These are phyloP conservation scores for Solidago caesia DNA, from an alignment of 129 eudicot genomes.

Conservation along the genomic window DNA sequence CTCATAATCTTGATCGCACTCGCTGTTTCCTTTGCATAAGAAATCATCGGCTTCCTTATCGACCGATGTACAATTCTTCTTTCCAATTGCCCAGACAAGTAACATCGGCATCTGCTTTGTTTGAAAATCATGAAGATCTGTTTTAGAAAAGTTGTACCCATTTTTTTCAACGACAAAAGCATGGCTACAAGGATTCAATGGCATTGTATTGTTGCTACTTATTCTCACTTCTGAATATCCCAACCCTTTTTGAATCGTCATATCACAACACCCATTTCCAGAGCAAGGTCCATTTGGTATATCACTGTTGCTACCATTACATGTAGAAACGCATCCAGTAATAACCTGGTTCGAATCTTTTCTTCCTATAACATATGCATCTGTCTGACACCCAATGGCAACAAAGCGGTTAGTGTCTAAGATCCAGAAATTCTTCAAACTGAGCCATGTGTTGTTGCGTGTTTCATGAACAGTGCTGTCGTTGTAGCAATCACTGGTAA, in stretches of 20 bases:
- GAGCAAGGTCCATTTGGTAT: conserved; percentile 32
- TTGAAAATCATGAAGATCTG: background rate
- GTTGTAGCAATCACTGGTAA: conserved; percentile 25
- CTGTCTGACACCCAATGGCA: conserved; percentile 29
- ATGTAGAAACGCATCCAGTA: conserved; percentile 20
- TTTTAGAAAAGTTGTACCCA: conserved; percentile 17
- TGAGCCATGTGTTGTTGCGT: background rate
- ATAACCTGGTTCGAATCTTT: background rate
- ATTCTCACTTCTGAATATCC: background rate
- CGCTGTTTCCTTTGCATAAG: conserved; percentile 31
- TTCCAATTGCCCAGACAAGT: conserved; percentile 42
- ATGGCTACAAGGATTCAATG: conserved; percentile 38
- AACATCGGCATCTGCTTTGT: conserved; percentile 24
- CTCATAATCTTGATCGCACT: conserved; percentile 5
- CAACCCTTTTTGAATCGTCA: background rate
- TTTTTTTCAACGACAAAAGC: conserved; percentile 25
- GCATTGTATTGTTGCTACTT: background rate
- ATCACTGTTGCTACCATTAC: background rate
- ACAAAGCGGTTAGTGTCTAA: conserved; percentile 21
- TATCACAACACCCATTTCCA: conserved; percentile 27
- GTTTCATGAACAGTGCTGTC: background rate
- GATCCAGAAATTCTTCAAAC: background rate
- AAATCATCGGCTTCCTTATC: conserved; percentile 19
- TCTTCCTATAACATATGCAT: background rate
- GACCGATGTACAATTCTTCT: background rate